Evolutionary conservation across 495 filamentous ascomycete genomes (phyloP), one percentile per base, ranked within the genome.

Genomic region (Hypoxylon lenormandii): DNA sequence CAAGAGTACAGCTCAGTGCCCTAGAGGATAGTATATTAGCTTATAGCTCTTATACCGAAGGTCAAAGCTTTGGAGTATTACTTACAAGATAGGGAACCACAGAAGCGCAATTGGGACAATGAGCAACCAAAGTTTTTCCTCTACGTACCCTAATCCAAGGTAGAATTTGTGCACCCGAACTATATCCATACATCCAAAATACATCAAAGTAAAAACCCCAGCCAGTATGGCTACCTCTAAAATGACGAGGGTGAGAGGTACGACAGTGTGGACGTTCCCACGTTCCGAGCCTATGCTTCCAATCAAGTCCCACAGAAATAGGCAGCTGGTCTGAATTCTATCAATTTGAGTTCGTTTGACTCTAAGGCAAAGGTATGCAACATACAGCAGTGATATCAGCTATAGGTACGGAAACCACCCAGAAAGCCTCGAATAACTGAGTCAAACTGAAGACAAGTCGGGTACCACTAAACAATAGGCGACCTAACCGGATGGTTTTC

Each of bases 51-150:
- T 8, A 38, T 38, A 38, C 10, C 10, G 11, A 38, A 38, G 13
- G 36, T n/a, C 36, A 2, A 19, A 12, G 22, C 12, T 40, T 42
- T 23, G 13, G 2, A n/a, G n/a, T n/a, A n/a, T 43, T 13, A 1
- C 57, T 51, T 30, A 51, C 57, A 60, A 6, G 6, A 43, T 12
- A 11, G 57, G 47, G n/a, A 38, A 10, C 57, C 57, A 60, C 15
- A 22, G 11, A 11, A 59, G 1, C 3, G 19, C 3, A 0, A 55
- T n/a, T n/a, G 12, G 18, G 13, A 47, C 33, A 2, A n/a, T 38
- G 11, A 11, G 36, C n/a, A n/a, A n/a, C n/a, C n/a, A n/a, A n/a
- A n/a, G n/a, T n/a, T n/a, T n/a, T n/a, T n/a, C n/a, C n/a, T n/a
- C n/a, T n/a, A n/a, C n/a, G n/a, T n/a, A n/a, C n/a, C n/a, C n/a